Evolutionary conservation across 768 basidiomycete species (phyloP).

Genomic region (Amanita rubescens): DNA sequence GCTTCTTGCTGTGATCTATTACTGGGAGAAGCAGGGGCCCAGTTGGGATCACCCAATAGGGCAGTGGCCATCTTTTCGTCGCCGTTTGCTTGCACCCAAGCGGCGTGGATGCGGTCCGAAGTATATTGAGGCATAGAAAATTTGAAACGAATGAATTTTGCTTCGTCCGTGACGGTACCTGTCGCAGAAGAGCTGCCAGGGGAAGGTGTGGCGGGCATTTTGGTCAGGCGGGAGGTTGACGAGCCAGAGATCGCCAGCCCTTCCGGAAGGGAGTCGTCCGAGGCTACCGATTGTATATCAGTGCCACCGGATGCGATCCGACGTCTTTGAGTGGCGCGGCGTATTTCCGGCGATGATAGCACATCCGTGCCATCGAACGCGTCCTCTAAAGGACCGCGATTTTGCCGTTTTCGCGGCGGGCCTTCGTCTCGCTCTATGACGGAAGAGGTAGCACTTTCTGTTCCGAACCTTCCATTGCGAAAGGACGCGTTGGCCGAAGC

Average conservation of each 20-base stretch:
- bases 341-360: conserved; percentile 55
- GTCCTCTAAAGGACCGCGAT: conserved; percentile 40
- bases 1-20: conserved; percentile 24
- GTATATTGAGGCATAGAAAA: conserved; percentile 51
- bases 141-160: conserved; percentile 50
- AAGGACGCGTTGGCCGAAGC: conserved; percentile 43
- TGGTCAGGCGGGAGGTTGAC: conserved; percentile 48
- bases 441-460: conserved; percentile 29
- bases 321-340: conserved; percentile 44
- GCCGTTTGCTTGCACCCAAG: conserved; percentile 56
- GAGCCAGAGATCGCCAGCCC: conserved; percentile 33
- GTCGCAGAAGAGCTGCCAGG: conserved; percentile 19
- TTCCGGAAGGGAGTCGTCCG: conserved; percentile 63
- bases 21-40: conserved; percentile 32
- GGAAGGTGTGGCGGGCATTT: conserved; percentile 32
- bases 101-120: conserved; percentile 43
- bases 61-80: conserved; percentile 55
- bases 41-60: conserved; percentile 49
- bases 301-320: conserved; percentile 27
- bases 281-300: conserved; percentile 48
- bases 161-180: conserved; percentile 26
- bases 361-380: conserved; percentile 32
- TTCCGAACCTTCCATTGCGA: conserved; percentile 36
- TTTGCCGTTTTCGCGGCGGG: conserved; percentile 65
- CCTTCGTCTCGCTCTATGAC: conserved; percentile 42